These are phyloP conservation scores for Trifolium repens DNA, from an alignment of 306 rosid species.

Conservation along the genomic window DNA sequence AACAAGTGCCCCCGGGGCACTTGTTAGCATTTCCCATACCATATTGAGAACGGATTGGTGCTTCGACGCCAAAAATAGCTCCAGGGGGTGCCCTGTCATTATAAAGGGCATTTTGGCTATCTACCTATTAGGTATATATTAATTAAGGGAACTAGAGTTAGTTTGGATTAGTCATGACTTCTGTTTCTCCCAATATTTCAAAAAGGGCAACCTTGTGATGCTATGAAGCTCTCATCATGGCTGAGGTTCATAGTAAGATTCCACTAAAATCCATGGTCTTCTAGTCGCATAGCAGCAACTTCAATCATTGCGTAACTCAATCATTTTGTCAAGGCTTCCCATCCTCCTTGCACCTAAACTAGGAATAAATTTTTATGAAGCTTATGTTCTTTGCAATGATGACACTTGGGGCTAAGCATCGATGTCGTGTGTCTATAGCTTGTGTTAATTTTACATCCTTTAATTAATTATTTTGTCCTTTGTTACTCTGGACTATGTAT, in stretches of 20 bases:
- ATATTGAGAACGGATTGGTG: constrained; percentile 7
- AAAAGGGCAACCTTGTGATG: background rate
- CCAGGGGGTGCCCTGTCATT: constrained; percentile 11
- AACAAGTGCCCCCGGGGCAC: too few species aligned
- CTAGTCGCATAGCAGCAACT: constrained; percentile 1
- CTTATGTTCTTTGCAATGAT: constrained; percentile 23
- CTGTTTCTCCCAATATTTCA: constrained; percentile 6
- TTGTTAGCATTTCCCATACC: background rate
- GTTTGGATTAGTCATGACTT: constrained; percentile 2
- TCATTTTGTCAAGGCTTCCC: background rate
- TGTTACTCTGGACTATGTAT: constrained; percentile 34
- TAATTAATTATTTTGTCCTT: constrained; percentile 21
- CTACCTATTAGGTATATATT: background rate
- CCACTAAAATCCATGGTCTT: background rate
- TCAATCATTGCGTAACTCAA: background rate
- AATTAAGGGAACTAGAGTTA: constrained; percentile 2
- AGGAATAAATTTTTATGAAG: constrained; percentile 7
- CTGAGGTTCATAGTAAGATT: background rate
- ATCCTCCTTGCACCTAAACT: constrained; percentile 30
- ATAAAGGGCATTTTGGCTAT: constrained; percentile 32
- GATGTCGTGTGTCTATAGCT: constrained; percentile 33
- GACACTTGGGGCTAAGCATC: constrained; percentile 1
- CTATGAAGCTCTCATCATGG: background rate
- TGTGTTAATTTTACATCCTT: constrained; percentile 11
- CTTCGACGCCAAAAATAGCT: constrained; percentile 10